Base-by-base conservation (phyloP, 2,329 filamentous ascomycete species). In the Bretziella fagacearum region DNA sequence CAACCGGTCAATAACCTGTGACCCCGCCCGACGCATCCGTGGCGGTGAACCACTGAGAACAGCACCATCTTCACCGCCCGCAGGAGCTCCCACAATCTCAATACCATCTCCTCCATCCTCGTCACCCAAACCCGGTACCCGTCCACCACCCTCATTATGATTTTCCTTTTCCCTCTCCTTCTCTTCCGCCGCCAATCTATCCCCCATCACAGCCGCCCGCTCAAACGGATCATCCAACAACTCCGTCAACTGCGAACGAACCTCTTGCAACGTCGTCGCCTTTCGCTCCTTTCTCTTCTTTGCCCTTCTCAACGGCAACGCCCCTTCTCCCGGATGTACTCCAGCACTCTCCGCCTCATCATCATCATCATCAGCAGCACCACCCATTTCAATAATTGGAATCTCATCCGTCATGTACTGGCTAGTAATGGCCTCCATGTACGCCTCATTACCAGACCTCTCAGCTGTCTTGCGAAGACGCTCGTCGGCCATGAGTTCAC, bases 371-470 rank as follows among this genome's bases (percentile, higher is more conserved):
- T 37, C 32, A 44, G 63, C 67, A 26, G 64, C 60, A 49, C 57
- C 48, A 23, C 57, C 57, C 7, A 52, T 52, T 37, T 79, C 73
- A 6, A 85, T 63, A 55, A 93, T 81, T 54, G 87, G 81, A 61
- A 81, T 73, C 47, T 85, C 81, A 47, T 91, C 79, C 39, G 84
- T 81, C 55, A 70, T 69, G 49, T 79, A 81, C 43, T 74, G 74
- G 58, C 95, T 87, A 56, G 94, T 86, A 45, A 98, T 83, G 5
- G 85, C 85, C 53, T 78, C 79, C 55, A 98, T 71, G 65, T 98
- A 98, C 0, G 91, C 91, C 52, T 81, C 73, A 59, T 86, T 89
- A 58, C 89, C 87, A 2, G 84, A 84, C 56, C 93, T 86, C 58
- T 85, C 78, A 27, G 84, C 86, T 52, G 96, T 84, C 61, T 89